phyloP scores from a whole-genome alignment of 192 early-diverging fungal genomes.

The Umbelopsis ramanniana region DNA sequence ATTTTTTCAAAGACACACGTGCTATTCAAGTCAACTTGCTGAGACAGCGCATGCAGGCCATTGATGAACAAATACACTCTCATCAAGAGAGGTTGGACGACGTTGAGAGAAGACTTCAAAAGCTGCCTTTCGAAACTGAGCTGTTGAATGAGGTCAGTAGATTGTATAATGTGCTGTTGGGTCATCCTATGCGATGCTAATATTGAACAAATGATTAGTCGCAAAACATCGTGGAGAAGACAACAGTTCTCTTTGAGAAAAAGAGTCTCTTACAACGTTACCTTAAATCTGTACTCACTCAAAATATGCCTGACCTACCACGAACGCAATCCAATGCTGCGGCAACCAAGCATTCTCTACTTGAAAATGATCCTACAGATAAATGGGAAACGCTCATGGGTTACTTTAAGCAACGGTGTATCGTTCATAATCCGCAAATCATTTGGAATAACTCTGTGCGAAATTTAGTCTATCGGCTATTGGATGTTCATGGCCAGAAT shows the following conservation, averaged over 20 bases:
- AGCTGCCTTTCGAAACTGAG: constrained; percentile 47
- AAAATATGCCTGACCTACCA: constrained; percentile 30
- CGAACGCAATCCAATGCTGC: constrained; percentile 28
- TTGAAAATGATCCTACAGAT: constrained; percentile 38
- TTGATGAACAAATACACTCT: constrained; percentile 60
- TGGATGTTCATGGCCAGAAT: constrained; percentile 71
- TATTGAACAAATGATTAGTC: no score
- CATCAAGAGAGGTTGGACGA: constrained; percentile 53
- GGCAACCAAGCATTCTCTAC: constrained; percentile 9
- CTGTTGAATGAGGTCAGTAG: constrained; percentile 41
- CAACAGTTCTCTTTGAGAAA: constrained; percentile 64
- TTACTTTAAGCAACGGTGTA: constrained; percentile 72
- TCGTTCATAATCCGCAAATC: constrained; percentile 84
- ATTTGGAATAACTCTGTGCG: constrained; percentile 88
- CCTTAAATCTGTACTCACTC: constrained; percentile 30
- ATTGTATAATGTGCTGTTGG: no score
- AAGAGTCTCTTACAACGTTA: constrained; percentile 55
- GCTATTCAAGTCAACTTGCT: constrained; percentile 61
- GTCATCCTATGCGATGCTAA: no score
- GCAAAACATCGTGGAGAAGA: constrained; percentile 57
- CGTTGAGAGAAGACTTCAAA: constrained; percentile 47
- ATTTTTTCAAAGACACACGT: constrained; percentile 49
- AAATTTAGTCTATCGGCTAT: constrained; percentile 77
- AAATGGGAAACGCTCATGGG: constrained; percentile 46
- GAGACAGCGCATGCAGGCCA: constrained; percentile 54